Conservation (phyloP, 768 basidiomycete species). For the Boletus eberwhitei region DNA sequence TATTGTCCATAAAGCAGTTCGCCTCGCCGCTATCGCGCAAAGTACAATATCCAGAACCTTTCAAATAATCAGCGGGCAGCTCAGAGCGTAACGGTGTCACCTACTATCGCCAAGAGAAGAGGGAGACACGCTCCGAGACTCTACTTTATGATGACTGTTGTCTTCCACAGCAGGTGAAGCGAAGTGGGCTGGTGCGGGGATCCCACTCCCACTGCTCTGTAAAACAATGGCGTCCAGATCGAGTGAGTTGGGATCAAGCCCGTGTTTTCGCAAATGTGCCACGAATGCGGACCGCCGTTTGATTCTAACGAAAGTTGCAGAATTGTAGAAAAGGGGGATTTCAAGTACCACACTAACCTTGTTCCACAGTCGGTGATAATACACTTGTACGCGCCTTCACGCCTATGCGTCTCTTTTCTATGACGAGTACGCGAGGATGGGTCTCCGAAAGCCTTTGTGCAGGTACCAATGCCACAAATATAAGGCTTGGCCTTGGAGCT, state of each 20-base stretch:
- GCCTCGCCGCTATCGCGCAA: background rate
- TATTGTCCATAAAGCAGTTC: background rate
- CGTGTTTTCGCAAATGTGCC: constrained; percentile 53
- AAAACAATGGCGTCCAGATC: constrained; percentile 26
- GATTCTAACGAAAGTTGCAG: constrained; percentile 41
- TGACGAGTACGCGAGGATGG: constrained; percentile 70
- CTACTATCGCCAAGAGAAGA: constrained; percentile 11
- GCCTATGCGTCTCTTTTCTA: constrained; percentile 54
- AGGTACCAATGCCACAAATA: constrained; percentile 45
- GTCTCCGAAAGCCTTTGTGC: constrained; percentile 56
- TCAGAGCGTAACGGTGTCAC: background rate
- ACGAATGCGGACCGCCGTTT: constrained; percentile 60
- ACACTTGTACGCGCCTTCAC: constrained; percentile 44
- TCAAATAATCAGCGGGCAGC: background rate
- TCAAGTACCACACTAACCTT: constrained; percentile 32
- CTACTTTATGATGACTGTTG: background rate
- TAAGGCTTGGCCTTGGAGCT: constrained; percentile 55
- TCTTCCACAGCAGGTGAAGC: constrained; percentile 3
- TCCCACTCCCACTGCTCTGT: background rate
- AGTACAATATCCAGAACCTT: constrained; percentile 12
- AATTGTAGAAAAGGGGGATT: background rate
- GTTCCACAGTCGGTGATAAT: constrained; percentile 44
- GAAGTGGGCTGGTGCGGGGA: constrained; percentile 14
- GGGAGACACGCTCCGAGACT: constrained; percentile 8
- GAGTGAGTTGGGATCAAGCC: constrained; percentile 23